Base-by-base conservation (phyloP, 352 stramenopile species). In the Thalassiosira mediterranea region DNA sequence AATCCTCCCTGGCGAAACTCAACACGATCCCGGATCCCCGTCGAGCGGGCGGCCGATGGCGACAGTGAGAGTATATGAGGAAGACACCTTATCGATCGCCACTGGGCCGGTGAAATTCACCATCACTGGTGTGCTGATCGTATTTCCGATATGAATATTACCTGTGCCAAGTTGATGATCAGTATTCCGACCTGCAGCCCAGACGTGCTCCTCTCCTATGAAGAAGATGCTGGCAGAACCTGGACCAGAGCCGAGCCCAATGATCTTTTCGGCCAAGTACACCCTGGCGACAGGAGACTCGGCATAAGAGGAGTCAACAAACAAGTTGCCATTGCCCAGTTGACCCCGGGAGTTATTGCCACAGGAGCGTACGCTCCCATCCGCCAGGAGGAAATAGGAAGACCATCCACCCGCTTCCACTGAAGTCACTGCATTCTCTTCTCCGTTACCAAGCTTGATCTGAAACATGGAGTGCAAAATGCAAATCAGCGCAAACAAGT, bases 151-250 rank as follows among this genome's bases (percentile, higher is more conserved):
- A n/a, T n/a, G n/a, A n/a, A 63, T 63, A 11, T 49, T 19, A 29
- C 48, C 38, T 21, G 49, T 65, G 19, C 68, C 68, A n/a, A 77
- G 51, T 57, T 77, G 68, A 65, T 64, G 51, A 19, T 49, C 32
- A 53, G 70, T 49, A 44, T 77, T 77, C 13, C 58, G 32, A 1
- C 68, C 68, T 19, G 68, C 3, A 29, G 40, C 68, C 13, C 26
- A 71, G 38, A 71, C 48, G 19, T 34, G n/a, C 11, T 65, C 31
- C n/a, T 64, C 48, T 7, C 21, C 29, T 31, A 71, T 71, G 68
- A 77, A 77, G 37, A 77, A 77, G 2, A 77, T 49, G 49, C 58
- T 71, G 48, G 70, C 47, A 47, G 68, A 62, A 59, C 58, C 59
- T 15, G 68, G 68, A 17, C 68, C 68, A 28, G 59, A 62, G 17